Evolutionary conservation across 164 flowering plant genomes (phyloP).

Genomic region (Paratinospora sagittata): DNA sequence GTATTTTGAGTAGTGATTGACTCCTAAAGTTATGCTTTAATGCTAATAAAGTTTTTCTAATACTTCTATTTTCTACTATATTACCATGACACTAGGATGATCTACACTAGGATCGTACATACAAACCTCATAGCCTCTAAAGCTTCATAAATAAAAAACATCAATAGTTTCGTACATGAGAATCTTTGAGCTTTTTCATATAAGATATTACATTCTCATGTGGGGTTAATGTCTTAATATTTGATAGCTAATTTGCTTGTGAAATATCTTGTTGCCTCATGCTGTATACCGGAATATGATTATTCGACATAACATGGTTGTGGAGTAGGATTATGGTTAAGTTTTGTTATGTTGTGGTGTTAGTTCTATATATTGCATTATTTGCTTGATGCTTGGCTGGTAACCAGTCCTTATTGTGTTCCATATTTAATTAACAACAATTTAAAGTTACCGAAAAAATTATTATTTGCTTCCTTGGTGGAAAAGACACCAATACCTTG

Average conservation of each 20-base stretch:
- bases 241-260: background rate
- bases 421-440: too few species aligned
- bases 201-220: background rate
- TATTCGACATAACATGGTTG: background rate
- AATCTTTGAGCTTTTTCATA: too few species aligned
- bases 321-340: background rate
- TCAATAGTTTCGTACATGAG: background rate
- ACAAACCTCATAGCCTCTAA: background rate
- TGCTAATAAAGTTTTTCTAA: too few species aligned
- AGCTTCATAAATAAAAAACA: background rate
- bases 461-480: too few species aligned
- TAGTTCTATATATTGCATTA: background rate
- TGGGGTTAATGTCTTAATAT: background rate
- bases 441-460: too few species aligned
- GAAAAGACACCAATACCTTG: too few species aligned
- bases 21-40: too few species aligned
- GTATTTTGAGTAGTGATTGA: too few species aligned
- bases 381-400: background rate
- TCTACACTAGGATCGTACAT: background rate
- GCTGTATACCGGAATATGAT: background rate
- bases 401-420: too few species aligned
- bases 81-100: background rate
- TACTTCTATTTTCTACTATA: background rate
- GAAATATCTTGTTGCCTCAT: background rate
- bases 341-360: background rate